Evolutionary conservation across 768 basidiomycete genomes (phyloP), one percentile per base, ranked within the genome.

Genomic region (Suillus cothurnatus): DNA sequence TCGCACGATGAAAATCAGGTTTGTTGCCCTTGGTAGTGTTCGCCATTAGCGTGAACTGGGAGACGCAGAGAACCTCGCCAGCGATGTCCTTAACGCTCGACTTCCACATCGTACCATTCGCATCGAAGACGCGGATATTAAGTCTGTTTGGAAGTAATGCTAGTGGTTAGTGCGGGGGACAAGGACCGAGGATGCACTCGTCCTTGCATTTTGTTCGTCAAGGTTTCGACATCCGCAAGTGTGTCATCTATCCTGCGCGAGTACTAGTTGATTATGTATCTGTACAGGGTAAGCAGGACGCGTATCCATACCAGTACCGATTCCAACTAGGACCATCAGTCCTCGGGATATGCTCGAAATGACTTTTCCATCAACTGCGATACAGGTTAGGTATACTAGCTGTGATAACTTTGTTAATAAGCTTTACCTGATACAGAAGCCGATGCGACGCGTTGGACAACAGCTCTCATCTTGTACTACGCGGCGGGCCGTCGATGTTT

Each of bases 51-150:
- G 96, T 95, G 75, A 97, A 97, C 70, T 99, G 97, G 1, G 95
- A 95, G 19, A 96, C 94, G 71, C 96, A 98, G 5, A 99, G 85
- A 15, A 99, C 85, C 61, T 97, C 95, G 52, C 95, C 96, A 28
- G 86, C 85, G 28, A 97, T 86, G 68, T 98, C 96, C 77, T 88
- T 92, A 57, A 99, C 91, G 72, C 81, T 93, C 26, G 84, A 78
- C 77, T 93, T 96, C 97, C 97, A 99, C 85, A 91, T 89, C 64
- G 84, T 81, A 6, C 82, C 83, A 72, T 81, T 82, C 19, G 70
- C 72, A 72, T 90, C 87, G 73, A 96, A 97, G 61, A 90, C 84
- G 59, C 91, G 85, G 63, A 96, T 81, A 31, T 85, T 80, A 6
- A 97, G 80, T 70, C 93, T 94, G 72, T 36, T 43, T 23, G 14